Conservation (phyloP, 2,329 filamentous ascomycete species). For the Arthrocladium fulminans region DNA sequence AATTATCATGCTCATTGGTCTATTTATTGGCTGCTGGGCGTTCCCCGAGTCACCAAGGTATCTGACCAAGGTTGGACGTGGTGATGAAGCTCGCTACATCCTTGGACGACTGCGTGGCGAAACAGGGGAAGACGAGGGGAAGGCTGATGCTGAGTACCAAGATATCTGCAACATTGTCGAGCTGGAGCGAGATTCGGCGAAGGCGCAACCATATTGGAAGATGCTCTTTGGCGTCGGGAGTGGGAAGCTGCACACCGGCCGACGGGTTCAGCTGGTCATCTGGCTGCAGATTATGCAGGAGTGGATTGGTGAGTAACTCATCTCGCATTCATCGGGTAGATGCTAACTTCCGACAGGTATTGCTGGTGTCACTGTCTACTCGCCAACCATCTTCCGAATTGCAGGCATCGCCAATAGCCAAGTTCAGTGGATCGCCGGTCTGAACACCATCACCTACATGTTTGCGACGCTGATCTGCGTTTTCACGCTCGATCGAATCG, state of each 20-base stretch:
- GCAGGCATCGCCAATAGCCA: slow-evolving; percentile 43
- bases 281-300: slow-evolving; percentile 66
- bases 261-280: slow-evolving; percentile 60
- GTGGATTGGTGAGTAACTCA: slow-evolving; percentile 61
- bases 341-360: slow-evolving; percentile 63
- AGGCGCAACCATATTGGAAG: slow-evolving; percentile 47
- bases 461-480: slow-evolving; percentile 56
- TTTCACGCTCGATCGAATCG: slow-evolving; percentile 61
- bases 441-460: slow-evolving; percentile 50
- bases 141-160: slow-evolving; percentile 55
- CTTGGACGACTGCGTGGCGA: slow-evolving; percentile 55
- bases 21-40: slow-evolving; percentile 52
- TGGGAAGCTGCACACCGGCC: slow-evolving; percentile 56
- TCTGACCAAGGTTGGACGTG: slow-evolving; percentile 56
- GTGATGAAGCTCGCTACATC: slow-evolving; percentile 59
- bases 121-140: slow-evolving; percentile 42
- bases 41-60: slow-evolving; percentile 62
- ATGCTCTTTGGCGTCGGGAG: slow-evolving; percentile 62
- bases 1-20: slow-evolving; percentile 52
- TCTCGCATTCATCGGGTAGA: slow-evolving; percentile 50
- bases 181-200: slow-evolving; percentile 49
- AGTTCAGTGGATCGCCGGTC: slow-evolving; percentile 50
- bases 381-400: slow-evolving; percentile 53
- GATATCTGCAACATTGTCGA: slow-evolving; percentile 58
- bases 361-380: slow-evolving; percentile 57